These are phyloP conservation scores for Mimosa pudica DNA, from an alignment of 306 rosid species.

Conservation along the genomic window DNA sequence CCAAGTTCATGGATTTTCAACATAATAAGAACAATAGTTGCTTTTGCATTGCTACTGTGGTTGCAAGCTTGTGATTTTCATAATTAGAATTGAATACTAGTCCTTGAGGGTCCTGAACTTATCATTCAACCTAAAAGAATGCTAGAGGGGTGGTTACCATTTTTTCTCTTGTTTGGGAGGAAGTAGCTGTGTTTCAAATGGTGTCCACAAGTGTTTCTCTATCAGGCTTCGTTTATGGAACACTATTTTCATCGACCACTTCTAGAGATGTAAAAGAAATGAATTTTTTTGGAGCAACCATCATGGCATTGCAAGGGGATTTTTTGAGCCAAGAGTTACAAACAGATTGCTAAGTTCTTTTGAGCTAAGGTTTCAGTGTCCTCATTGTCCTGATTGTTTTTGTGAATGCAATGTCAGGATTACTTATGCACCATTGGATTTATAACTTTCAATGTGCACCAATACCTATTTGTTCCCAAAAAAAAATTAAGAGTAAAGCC, in stretches of 20 bases:
- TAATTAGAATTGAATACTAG: neutral
- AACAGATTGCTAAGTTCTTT: neutral
- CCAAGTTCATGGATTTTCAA: neutral
- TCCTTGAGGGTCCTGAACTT: neutral
- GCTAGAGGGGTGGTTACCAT: neutral
- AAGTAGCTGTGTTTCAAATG: neutral
- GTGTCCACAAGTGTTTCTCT: neutral
- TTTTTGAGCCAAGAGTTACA: neutral
- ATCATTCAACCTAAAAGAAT: neutral
- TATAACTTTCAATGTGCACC: neutral
- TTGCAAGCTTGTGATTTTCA: neutral
- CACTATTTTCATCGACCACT: neutral
- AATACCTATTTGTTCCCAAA: neutral
- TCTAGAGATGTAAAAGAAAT: neutral
- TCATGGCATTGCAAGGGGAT: neutral
- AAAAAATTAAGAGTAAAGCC: neutral
- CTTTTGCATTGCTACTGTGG: neutral
- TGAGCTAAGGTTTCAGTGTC: neutral
- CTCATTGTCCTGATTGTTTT: neutral
- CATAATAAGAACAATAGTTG: neutral
- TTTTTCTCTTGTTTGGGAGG: neutral
- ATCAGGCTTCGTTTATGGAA: neutral
- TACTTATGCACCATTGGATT: neutral
- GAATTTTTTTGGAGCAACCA: neutral
- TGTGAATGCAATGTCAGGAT: neutral